These are phyloP conservation scores for Cymodocea nodosa DNA, from an alignment of 116 monocot genomes.

Conservation along the genomic window DNA sequence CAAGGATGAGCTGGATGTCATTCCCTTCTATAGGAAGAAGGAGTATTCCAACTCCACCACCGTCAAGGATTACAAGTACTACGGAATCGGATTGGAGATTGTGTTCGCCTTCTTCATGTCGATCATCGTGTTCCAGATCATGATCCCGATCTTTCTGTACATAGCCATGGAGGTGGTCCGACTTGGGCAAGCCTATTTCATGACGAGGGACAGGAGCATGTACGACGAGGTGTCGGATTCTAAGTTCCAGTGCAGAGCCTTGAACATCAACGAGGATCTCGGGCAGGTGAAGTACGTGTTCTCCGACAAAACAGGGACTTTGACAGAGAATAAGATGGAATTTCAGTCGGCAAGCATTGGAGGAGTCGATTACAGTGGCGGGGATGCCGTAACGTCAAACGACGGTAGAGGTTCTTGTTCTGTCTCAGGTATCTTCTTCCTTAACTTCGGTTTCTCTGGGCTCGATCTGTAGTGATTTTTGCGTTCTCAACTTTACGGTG, in stretches of 20 bases:
- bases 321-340: constrained; percentile 99
- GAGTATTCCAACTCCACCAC: too few relatives aligned
- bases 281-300: constrained; percentile 93
- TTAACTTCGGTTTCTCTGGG: neutral
- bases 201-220: constrained; percentile 44
- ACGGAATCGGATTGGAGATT: constrained; percentile 41
- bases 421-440: constrained; percentile 19
- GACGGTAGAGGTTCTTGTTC: constrained; percentile 9
- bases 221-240: constrained; percentile 35
- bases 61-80: constrained; percentile 31
- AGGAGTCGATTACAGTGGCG: constrained; percentile 43
- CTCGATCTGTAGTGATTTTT: neutral
- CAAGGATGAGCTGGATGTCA: constrained; percentile 26
- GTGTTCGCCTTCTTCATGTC: constrained; percentile 55
- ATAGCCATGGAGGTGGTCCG: constrained; percentile 79
- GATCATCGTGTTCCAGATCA: constrained; percentile 60
- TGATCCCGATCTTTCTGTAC: constrained; percentile 86
- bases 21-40: constrained; percentile 38
- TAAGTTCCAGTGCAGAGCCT: constrained; percentile 67
- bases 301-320: constrained; percentile 87
- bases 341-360: constrained; percentile 48
- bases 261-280: constrained; percentile 93
- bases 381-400: neutral
- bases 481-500: constrained; percentile 1
- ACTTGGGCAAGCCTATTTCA: constrained; percentile 61